Evolutionary conservation across 768 basidiomycete genomes (phyloP).

Genomic region (Arthromyces matolae): DNA sequence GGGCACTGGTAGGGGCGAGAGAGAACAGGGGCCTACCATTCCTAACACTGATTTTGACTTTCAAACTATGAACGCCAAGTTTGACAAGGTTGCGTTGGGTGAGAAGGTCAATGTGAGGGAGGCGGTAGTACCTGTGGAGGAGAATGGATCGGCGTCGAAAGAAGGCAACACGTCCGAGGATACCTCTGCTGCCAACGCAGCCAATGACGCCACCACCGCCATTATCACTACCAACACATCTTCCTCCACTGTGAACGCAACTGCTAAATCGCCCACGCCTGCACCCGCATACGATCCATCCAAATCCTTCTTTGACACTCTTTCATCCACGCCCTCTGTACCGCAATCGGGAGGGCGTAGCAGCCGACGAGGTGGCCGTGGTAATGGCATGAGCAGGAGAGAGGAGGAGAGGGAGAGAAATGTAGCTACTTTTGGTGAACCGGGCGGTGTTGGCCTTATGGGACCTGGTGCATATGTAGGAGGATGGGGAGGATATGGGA

Average conservation of each 20-base stretch:
- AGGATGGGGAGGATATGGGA: constrained; percentile 50
- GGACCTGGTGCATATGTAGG: constrained; percentile 78
- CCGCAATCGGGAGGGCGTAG: constrained; percentile 5
- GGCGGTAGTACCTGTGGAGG: constrained; percentile 24
- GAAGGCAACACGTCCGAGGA: constrained; percentile 25
- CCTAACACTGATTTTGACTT: constrained; percentile 84
- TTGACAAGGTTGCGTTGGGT: constrained; percentile 66
- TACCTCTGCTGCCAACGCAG: neutral
- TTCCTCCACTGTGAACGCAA: no score
- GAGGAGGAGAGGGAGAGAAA: constrained; percentile 85
- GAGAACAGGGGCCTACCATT: constrained; percentile 48
- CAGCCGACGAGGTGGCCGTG: constrained; percentile 26
- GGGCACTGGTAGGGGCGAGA: constrained; percentile 9
- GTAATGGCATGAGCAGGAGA: constrained; percentile 45
- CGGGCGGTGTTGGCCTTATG: constrained; percentile 73
- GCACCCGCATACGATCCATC: constrained; percentile 66
- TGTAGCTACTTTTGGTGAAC: constrained; percentile 84
- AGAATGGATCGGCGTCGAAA: constrained; percentile 19
- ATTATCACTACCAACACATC: no score
- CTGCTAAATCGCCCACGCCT: no score
- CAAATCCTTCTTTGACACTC: constrained; percentile 79
- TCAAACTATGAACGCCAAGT: constrained; percentile 68
- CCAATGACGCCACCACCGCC: no score
- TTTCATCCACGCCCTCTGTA: constrained; percentile 36
- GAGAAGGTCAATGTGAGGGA: constrained; percentile 25